Evolutionary conservation across 768 basidiomycete genomes (phyloP).

Genomic region (Calvatia gigantea): DNA sequence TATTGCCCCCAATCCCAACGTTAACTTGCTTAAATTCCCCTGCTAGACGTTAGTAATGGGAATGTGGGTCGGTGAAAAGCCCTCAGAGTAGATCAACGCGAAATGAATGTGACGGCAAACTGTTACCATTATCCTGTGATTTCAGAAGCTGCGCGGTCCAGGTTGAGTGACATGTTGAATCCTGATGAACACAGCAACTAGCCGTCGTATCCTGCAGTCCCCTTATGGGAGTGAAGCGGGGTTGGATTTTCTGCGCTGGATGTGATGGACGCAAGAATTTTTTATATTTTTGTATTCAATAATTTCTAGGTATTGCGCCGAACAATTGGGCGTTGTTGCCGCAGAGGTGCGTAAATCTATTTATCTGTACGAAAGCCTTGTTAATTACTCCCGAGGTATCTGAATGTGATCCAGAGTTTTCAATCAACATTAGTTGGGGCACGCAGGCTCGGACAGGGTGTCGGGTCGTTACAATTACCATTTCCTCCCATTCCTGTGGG

Average conservation of each 20-base stretch:
- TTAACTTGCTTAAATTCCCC: too few relatives aligned
- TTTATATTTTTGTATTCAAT: conserved; percentile 23
- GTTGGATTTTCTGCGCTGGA: conserved; percentile 93
- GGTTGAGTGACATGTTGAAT: too few relatives aligned
- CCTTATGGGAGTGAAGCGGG: conserved; percentile 99
- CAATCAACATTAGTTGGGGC: conserved; percentile 94
- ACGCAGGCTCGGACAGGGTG: conserved; percentile 98
- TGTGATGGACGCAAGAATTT: conserved; percentile 58
- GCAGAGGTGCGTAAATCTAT: conserved; percentile 61
- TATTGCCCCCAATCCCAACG: too few relatives aligned
- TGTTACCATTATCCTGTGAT: too few relatives aligned
- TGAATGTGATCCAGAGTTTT: conserved; percentile 76
- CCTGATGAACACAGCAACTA: too few relatives aligned
- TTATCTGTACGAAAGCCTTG: neutral
- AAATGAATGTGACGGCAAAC: too few relatives aligned
- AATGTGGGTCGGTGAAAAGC: too few relatives aligned
- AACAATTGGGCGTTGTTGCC: conserved; percentile 79
- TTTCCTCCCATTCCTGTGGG: conserved; percentile 89
- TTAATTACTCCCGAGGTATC: conserved; percentile 53
- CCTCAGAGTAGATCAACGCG: too few relatives aligned
- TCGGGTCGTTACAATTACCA: conserved; percentile 98
- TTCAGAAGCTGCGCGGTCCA: too few relatives aligned
- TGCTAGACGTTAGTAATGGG: too few relatives aligned
- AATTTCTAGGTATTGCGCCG: conserved; percentile 57
- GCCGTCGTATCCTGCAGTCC: too few relatives aligned